Conservation (phyloP, 73 alveolate species). For the Diophrys appendiculata region DNA sequence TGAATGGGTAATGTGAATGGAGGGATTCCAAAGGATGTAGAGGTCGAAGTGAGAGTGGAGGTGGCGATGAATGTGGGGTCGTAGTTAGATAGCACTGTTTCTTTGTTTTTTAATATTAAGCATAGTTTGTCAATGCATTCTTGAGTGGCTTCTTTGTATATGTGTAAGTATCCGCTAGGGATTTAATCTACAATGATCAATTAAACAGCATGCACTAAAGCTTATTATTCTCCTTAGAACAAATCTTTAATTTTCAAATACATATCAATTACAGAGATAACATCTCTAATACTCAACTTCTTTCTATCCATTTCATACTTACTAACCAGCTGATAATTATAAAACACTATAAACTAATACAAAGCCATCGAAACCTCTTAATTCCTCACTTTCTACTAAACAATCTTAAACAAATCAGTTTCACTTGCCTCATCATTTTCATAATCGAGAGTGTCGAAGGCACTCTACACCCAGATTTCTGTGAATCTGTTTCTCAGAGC, state of each 20-base stretch:
- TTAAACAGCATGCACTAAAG: not conserved
- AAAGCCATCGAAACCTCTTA: conserved; percentile 53
- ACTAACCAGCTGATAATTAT: conserved; percentile 15
- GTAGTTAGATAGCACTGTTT: too few species aligned
- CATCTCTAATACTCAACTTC: conserved; percentile 61
- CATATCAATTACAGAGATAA: conserved; percentile 45
- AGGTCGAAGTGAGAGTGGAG: too few species aligned
- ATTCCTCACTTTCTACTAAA: conserved; percentile 35
- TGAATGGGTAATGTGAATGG: too few species aligned
- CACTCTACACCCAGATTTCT: conserved; percentile 93
- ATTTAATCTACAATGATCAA: conserved; percentile 3
- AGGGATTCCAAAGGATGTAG: too few species aligned
- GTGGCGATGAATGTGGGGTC: too few species aligned
- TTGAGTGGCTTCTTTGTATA: conserved; percentile 30
- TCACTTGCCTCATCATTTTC: not conserved
- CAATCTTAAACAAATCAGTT: conserved; percentile 15
- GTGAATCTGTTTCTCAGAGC: conserved; percentile 99
- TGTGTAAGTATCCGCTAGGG: not conserved
- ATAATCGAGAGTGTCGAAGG: not conserved
- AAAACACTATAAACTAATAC: conserved; percentile 23
- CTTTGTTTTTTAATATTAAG: too few species aligned
- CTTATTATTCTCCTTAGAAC: not conserved
- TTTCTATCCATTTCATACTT: conserved; percentile 36
- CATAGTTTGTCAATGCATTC: too few species aligned
- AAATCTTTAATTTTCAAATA: not conserved